Conservation (phyloP, 2,329 filamentous ascomycete genomes). For the Penicillium sp. region DNA sequence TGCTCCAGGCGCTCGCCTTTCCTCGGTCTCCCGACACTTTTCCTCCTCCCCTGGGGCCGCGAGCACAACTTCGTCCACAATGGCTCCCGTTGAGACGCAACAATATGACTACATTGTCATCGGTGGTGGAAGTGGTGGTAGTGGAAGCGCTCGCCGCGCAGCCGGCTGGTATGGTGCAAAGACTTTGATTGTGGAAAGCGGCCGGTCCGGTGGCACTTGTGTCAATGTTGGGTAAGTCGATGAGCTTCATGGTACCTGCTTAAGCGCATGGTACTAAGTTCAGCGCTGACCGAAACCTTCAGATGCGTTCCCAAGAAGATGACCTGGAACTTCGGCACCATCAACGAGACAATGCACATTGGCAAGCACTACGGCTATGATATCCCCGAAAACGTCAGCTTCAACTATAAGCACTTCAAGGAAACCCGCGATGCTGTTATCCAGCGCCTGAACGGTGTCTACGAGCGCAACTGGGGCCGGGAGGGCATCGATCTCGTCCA, state of each 20-base stretch:
- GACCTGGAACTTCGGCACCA: slow-evolving; percentile 49
- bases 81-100: slow-evolving; percentile 44
- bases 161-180: slow-evolving; percentile 50
- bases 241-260: neutral
- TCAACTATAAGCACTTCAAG: slow-evolving; percentile 47
- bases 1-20: slow-evolving; percentile 30
- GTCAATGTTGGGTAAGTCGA: slow-evolving; percentile 49
- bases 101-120: slow-evolving; percentile 53
- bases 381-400: slow-evolving; percentile 39
- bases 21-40: slow-evolving; percentile 40
- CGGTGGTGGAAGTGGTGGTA: slow-evolving; percentile 50
- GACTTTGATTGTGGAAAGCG: slow-evolving; percentile 48
- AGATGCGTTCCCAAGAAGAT: slow-evolving; percentile 52
- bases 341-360: slow-evolving; percentile 45
- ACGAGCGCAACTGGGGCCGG: slow-evolving; percentile 47
- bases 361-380: slow-evolving; percentile 47
- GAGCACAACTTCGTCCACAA: slow-evolving; percentile 27
- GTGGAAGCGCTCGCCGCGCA: slow-evolving; percentile 46
- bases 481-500: slow-evolving; percentile 49
- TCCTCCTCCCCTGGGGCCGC: slow-evolving; percentile 25
- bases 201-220: slow-evolving; percentile 46
- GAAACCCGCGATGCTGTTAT: slow-evolving; percentile 44
- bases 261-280: neutral
- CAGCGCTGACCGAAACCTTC: slow-evolving; percentile 2
- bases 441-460: slow-evolving; percentile 43